Base-by-base conservation (phyloP, 73 alveolate species). In the Paramecium octaurelia region DNA sequence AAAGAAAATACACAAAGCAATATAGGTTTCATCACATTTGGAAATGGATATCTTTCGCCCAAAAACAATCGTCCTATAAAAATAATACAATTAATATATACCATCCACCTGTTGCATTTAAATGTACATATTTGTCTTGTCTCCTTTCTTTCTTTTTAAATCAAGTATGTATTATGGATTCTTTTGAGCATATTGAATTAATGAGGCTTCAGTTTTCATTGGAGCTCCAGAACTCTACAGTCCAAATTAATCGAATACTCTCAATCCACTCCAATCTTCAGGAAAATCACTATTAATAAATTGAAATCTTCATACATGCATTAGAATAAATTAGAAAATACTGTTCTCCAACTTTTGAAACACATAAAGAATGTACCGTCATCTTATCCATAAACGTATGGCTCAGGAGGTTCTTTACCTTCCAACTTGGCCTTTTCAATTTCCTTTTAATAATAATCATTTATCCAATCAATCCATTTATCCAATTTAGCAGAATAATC, bases 361-460 rank as follows among this genome's bases (percentile, higher is more conserved):
- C 99, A 93, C 95, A 98, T 98, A 71, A 97, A 93, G 95, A 98
- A 98, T 58, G 99, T 97, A 36, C 99, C 99, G 95, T 98, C 99
- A 76, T 98, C 99, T 27, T 38, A 8, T 73, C 97, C 99, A 31
- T 93, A 85, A 46, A 86, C 94, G 75, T 96, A 96, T 86, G 94
- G 85, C 83, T 89, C 94, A 1, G 94, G 94, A 31, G 94, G 92
- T 59, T 89, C 94, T 21, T 18, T 20, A 16, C 92, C 92, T 43
- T 89, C 38, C 14, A 4, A 23, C 9, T 24, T 89, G 5, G 91
- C 90, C 11, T 42, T 59, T 27, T 69, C 91, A 10, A 89, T 89
- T 71, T 68, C 88, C 27, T 42, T 70, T 16, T 42, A 84, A 31
- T 70, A 89, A 57, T 89, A 89, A 23, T 64, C 90, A 20, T 50